A percentile compares a stretch with the other conserved stretches of the same genome.
Conservation (phyloP, 2,329 filamentous ascomycete species). For the Penicillium sp. region DNA sequence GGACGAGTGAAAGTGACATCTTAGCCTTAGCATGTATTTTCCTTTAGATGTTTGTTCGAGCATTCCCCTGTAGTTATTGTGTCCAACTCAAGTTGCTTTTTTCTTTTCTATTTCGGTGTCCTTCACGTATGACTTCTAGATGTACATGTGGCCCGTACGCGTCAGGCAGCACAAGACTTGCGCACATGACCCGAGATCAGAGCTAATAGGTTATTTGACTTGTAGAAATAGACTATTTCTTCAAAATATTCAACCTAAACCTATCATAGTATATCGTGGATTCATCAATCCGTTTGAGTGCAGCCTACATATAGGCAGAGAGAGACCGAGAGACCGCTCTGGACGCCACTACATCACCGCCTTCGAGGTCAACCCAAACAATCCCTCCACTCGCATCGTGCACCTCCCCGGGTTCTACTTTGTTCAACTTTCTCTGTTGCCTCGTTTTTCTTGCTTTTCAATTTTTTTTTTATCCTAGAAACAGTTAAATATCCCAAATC, state of each 20-base stretch:
- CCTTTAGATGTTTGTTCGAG: slow-evolving; percentile 24
- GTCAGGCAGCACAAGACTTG: slow-evolving; percentile 1
- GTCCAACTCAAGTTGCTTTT: slow-evolving; percentile 12
- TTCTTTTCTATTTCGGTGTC: background rate
- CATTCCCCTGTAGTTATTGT: slow-evolving; percentile 33
- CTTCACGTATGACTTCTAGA: background rate
- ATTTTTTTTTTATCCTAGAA: slow-evolving; percentile 4
- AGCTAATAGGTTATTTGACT: background rate
- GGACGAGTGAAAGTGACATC: slow-evolving; percentile 62
- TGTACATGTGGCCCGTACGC: background rate
- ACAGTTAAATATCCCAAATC: slow-evolving; percentile 10
- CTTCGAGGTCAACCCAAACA: slow-evolving; percentile 21
- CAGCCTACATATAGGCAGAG: background rate
- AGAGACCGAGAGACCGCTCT: background rate
- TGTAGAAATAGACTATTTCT: background rate
- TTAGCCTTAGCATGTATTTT: slow-evolving; percentile 17
- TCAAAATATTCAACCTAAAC: background rate
- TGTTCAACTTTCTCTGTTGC: slow-evolving; percentile 10
- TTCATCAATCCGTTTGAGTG: background rate
- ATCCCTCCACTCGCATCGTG: slow-evolving; percentile 11
- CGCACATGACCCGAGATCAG: background rate
- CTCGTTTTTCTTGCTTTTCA: slow-evolving; percentile 11
- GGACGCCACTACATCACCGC: slow-evolving; percentile 22
- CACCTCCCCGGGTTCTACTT: slow-evolving; percentile 5
- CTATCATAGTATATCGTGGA: background rate